Percentiles rank a stretch among this genome's conserved stretches.
These are phyloP conservation scores for Zygosaccharomyces pseudorouxii DNA, from an alignment of 805 yeast species.

Conservation along the genomic window DNA sequence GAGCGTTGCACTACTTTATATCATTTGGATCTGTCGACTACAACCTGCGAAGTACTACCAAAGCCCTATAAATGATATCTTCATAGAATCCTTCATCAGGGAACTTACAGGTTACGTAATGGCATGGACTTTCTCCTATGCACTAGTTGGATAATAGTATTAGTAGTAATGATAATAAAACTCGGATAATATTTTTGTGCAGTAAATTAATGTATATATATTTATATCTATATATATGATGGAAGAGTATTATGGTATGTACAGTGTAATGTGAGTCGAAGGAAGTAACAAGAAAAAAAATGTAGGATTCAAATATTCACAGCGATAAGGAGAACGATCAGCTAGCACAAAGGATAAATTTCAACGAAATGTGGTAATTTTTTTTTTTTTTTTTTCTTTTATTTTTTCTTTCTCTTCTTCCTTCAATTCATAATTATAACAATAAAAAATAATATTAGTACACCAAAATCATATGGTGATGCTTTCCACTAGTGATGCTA, in stretches of 20 bases:
- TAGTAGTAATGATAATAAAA: not conserved
- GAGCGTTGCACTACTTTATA: constrained; percentile 33
- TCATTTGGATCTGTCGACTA: constrained; percentile 34
- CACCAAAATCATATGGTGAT: constrained; percentile 16
- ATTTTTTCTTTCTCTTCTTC: not conserved
- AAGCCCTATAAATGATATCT: constrained; percentile 39
- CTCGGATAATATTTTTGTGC: constrained; percentile 1
- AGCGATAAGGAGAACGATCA: constrained; percentile 10
- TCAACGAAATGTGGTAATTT: constrained; percentile 4
- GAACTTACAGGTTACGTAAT: constrained; percentile 50
- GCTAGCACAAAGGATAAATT: not conserved
- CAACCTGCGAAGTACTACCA: constrained; percentile 38
- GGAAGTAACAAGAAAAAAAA: constrained; percentile 1
- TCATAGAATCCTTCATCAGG: constrained; percentile 42
- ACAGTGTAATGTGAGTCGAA: constrained; percentile 9
- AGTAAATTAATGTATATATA: constrained; percentile 7
- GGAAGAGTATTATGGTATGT: constrained; percentile 6
- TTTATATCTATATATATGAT: constrained; percentile 5
- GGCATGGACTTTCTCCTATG: constrained; percentile 56
- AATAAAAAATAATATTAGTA: not conserved
- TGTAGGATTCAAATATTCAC: constrained; percentile 11
- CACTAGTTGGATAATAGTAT: constrained; percentile 37
- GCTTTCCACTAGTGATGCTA: constrained; percentile 33
- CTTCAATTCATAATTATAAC: not conserved
- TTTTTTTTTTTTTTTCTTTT: not conserved